Conservation (phyloP, 2,329 filamentous ascomycete species). For the Sclerotinia sclerotiorum region DNA sequence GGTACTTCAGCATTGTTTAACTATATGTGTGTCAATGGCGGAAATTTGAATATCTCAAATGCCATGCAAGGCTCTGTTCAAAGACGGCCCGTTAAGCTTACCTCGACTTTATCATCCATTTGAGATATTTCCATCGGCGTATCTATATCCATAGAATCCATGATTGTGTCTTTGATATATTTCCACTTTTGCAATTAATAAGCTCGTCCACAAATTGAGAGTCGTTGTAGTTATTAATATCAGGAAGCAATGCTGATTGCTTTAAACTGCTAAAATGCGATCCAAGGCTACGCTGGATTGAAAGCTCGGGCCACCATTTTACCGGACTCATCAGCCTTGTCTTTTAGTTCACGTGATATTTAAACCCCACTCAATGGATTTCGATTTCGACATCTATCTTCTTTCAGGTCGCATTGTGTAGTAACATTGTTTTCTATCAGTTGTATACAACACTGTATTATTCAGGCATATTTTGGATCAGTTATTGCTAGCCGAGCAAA, state of each 20-base stretch:
- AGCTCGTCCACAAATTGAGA: neutral
- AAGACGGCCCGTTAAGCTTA: neutral
- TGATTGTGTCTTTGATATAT: neutral
- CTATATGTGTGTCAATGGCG: slow-evolving; percentile 8
- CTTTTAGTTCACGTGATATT: neutral
- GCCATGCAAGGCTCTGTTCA: slow-evolving; percentile 10
- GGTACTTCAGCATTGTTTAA: neutral
- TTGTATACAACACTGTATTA: neutral
- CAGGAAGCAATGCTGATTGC: neutral
- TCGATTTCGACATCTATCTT: neutral
- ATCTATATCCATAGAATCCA: slow-evolving; percentile 22
- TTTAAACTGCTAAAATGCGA: neutral
- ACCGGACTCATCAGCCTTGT: slow-evolving; percentile 3
- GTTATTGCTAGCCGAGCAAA: neutral
- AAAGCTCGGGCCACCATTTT: neutral
- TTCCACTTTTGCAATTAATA: neutral
- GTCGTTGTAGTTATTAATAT: neutral
- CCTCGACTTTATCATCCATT: neutral
- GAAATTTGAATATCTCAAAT: neutral
- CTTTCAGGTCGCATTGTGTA: neutral
- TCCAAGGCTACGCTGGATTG: neutral
- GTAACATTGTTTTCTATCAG: neutral
- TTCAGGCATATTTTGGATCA: neutral
- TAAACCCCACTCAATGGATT: neutral
- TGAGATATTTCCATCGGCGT: neutral